Evolutionary conservation across 192 early-diverging fungal genomes (phyloP).

Genomic region (Haplosporangium gracile): DNA sequence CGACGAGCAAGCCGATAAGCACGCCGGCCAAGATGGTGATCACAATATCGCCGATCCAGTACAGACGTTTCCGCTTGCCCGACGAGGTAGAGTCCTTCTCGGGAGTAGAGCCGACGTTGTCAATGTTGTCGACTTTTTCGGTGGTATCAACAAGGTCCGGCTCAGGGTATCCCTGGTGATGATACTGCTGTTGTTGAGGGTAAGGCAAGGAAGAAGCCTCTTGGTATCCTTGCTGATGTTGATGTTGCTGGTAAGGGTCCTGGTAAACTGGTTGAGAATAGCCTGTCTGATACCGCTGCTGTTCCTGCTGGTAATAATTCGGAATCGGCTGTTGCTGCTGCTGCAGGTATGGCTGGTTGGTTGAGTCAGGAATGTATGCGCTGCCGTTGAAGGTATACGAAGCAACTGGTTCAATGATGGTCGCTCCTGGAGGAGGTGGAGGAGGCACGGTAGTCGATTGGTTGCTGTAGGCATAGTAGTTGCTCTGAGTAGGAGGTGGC

Average conservation of each 20-base stretch:
- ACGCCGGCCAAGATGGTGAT: neutral
- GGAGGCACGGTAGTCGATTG: neutral
- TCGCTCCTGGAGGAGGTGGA: neutral
- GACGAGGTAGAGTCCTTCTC: neutral
- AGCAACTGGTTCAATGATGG: neutral
- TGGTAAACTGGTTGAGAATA: neutral
- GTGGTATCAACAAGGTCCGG: neutral
- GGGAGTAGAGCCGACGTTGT: neutral
- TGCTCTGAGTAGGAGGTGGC: neutral
- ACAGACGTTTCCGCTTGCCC: neutral
- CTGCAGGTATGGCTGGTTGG: neutral
- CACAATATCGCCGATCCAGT: neutral
- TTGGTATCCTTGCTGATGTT: neutral
- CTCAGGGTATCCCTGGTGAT: neutral
- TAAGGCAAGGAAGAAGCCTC: neutral
- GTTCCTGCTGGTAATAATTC: neutral
- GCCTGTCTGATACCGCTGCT: neutral
- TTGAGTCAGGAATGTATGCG: neutral
- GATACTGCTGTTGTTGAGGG: neutral
- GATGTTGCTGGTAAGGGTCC: neutral
- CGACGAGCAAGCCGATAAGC: neutral
- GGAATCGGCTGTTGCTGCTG: neutral
- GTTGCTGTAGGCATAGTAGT: neutral
- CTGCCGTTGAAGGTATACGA: neutral
- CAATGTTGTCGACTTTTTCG: neutral